Evolutionary conservation across 1,284 basidiomycete genomes (phyloP).

Genomic region (Papiliotrema laurentii): DNA sequence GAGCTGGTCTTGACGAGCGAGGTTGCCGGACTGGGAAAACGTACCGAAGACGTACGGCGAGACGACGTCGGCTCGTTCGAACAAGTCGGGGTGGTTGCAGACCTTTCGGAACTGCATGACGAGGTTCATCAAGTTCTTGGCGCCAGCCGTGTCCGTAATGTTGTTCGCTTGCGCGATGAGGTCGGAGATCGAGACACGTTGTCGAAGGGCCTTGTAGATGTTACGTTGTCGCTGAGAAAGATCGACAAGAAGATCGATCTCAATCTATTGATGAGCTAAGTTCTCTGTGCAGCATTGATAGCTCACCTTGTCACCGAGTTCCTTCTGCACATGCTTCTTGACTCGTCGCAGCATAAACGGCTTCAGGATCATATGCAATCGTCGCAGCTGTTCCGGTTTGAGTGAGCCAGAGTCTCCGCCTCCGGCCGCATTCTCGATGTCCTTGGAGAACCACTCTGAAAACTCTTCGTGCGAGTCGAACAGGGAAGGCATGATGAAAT

Average conservation of each 20-base stretch:
- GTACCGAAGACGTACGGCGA: constrained; percentile 85
- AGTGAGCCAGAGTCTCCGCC: constrained; percentile 63
- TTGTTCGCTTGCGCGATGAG: constrained; percentile 89
- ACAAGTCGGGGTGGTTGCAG: constrained; percentile 98
- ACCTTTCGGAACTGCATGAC: constrained; percentile 99
- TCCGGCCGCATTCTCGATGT: constrained; percentile 93
- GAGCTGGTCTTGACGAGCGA: constrained; percentile 80
- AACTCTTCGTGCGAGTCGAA: constrained; percentile 99
- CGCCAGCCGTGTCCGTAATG: constrained; percentile 63
- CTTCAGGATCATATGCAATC: constrained; percentile 98
- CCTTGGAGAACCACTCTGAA: constrained; percentile 99
- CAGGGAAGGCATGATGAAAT: constrained; percentile 99
- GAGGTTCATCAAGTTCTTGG: constrained; percentile 87
- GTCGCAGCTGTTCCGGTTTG: constrained; percentile 91
- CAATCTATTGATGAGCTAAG: constrained; percentile 60
- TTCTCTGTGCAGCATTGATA: neutral
- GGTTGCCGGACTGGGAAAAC: constrained; percentile 75
- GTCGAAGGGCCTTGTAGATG: constrained; percentile 85
- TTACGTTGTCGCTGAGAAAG: constrained; percentile 87
- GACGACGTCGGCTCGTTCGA: constrained; percentile 93
- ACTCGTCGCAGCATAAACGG: constrained; percentile 98
- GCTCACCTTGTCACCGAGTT: constrained; percentile 93
- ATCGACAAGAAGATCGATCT: constrained; percentile 93
- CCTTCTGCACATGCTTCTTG: constrained; percentile 98
- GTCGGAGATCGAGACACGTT: constrained; percentile 92